Base-by-base conservation (phyloP, 2,329 filamentous ascomycete species). In the Alternaria arborescens region DNA sequence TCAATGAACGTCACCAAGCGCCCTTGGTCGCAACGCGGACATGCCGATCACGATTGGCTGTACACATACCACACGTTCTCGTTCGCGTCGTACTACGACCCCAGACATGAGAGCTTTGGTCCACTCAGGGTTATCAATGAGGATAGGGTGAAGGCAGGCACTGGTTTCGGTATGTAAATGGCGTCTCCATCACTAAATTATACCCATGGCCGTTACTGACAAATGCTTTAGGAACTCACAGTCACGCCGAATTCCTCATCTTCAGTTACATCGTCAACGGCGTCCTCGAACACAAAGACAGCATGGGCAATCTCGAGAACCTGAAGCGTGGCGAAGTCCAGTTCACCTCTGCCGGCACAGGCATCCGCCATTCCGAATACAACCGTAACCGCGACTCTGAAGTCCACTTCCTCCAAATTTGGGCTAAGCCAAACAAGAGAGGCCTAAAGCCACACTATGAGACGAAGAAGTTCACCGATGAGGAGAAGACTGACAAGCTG, bases 331-430 rank as follows among this genome's bases (percentile, higher is more conserved):
- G 92, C 12, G 92, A 96, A 77, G 91, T 97, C 44, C 93, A 97
- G 74, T 97, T 96, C 79, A 97, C 93, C 10, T 93, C 90, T 14
- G 93, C 91, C n/a, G 93, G 93, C 55, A 93, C 88, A 5, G 87
- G 87, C 6, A 89, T 97, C 71, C 87, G 92, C 2, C 92, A 97
- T 78, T 91, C 88, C 8, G 93, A 97, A 80, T 88, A 90, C 80
- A 95, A 94, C 78, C 89, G 95, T 79, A 88, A 92, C 76, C 77
- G 81, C 54, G 80, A 85, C 14, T 87, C 91, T 44, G 87, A 90
- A 24, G 90, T 92, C 12, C 92, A 96, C 75, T 96, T 96, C 74
- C 81, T 97, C 34, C 93, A 97, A 79, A 96, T 97, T 70, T 97
- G 92, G 93, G 92, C 89, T 1, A 82, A 92, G 51, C 92, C 92